These are phyloP conservation scores for Stenogyne calaminthoides DNA, from an alignment of 305 asterid species.

Conservation along the genomic window DNA sequence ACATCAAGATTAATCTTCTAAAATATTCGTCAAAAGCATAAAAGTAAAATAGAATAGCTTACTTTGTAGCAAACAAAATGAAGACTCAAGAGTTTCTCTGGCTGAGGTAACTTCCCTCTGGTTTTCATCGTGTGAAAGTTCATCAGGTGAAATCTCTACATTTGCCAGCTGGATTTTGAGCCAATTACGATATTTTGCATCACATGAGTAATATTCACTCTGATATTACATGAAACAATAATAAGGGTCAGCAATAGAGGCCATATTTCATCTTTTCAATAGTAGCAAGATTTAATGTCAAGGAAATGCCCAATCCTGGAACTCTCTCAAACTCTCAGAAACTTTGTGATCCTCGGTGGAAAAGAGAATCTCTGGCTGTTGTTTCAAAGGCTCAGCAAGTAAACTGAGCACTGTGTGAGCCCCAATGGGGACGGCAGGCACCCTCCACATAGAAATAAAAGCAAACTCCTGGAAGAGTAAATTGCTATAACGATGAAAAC, in stretches of 20 bases:
- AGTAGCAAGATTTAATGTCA: conserved; percentile 24
- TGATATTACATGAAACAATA: conserved; percentile 41
- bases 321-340: conserved; percentile 79
- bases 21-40: conserved; percentile 11
- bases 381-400: conserved; percentile 98
- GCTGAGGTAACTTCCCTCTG: conserved; percentile 74
- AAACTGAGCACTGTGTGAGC: conserved; percentile 93
- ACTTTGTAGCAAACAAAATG: conserved; percentile 69
- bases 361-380: conserved; percentile 61
- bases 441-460: conserved; percentile 98
- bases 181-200: conserved; percentile 95
- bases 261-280: conserved; percentile 23
- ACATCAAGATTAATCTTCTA: background rate
- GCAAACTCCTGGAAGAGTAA: conserved; percentile 95
- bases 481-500: conserved; percentile 60
- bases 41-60: conserved; percentile 42
- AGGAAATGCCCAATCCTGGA: conserved; percentile 90
- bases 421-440: conserved; percentile 91
- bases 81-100: conserved; percentile 65
- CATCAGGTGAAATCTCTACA: conserved; percentile 63
- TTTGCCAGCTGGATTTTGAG: conserved; percentile 70
- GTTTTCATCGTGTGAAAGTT: conserved; percentile 84
- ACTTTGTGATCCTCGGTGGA: conserved; percentile 60
- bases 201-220: conserved; percentile 97
- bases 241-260: conserved; percentile 29